Conservation (phyloP, 169 alveolate genomes). For the Plasmodium adleri region DNA sequence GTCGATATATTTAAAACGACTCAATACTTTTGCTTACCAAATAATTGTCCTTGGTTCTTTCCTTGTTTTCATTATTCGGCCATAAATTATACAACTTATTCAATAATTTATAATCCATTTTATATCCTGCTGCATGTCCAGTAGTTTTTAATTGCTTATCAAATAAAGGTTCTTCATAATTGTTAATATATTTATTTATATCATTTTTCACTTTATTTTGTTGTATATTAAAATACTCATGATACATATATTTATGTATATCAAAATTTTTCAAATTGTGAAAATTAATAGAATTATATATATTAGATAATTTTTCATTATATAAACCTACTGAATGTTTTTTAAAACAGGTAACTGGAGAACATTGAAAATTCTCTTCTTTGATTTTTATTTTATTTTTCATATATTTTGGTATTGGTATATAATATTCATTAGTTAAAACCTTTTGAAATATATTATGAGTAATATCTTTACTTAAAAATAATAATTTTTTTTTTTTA, state of each 20-base stretch:
- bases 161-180: not conserved
- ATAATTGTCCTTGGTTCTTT: slow-evolving; percentile 27
- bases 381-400: slow-evolving; percentile 61
- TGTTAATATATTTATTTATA: slow-evolving; percentile 18
- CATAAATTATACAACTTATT: slow-evolving; percentile 27
- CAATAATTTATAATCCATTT: slow-evolving; percentile 21
- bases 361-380: slow-evolving; percentile 45
- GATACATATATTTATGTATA: slow-evolving; percentile 45
- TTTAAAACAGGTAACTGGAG: slow-evolving; percentile 47
- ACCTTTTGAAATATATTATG: slow-evolving; percentile 44
- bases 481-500: slow-evolving; percentile 31
- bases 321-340: slow-evolving; percentile 58
- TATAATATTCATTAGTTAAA: slow-evolving; percentile 60
- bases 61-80: slow-evolving; percentile 30
- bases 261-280: slow-evolving; percentile 50
- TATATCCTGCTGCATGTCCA: slow-evolving; percentile 63
- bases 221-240: slow-evolving; percentile 43
- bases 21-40: slow-evolving; percentile 13
- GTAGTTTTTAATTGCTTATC: not conserved
- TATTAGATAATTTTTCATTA: slow-evolving; percentile 55
- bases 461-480: slow-evolving; percentile 62
- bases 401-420: slow-evolving; percentile 76
- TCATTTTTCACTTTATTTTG: not conserved
- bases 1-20: too few relatives aligned
- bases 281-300: slow-evolving; percentile 36